Base-by-base conservation (phyloP, 2,329 filamentous ascomycete genomes). In the Ceratocystis colombiana region DNA sequence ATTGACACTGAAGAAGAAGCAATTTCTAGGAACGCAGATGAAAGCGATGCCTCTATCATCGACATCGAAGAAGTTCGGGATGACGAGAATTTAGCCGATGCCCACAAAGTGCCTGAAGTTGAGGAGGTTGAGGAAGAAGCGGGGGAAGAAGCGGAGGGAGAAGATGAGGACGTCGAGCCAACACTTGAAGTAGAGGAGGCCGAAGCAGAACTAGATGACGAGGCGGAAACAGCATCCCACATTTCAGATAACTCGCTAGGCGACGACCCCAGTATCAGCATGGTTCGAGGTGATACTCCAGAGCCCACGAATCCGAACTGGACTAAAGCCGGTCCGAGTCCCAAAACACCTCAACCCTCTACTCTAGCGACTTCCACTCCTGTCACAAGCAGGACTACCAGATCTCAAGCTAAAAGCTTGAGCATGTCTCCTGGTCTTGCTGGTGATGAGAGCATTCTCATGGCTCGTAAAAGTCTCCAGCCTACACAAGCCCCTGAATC, bases 321-420 rank as follows among this genome's bases (percentile, higher is more conserved):
- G 17, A 53, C 48, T 10, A 53, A 25, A 46, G 15, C 12, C 28
- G 15, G 28, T 6, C 41, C 50, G 7, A 17, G 41, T 30, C 44
- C 61, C 50, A 22, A 28, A 22, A 61, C 66, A 10, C 61, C 66
- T 15, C 62, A 64, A 28, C 5, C 17, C 2, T 30, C 50, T 17
- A 61, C 15, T 37, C 45, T 10, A 17, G 17, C 30, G 8, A 53
- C 53, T 7, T 57, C 28, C 33, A 67, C 65, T 30, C 64, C 64
- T 20, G 50, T 37, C 33, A 64, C 57, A n/a, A 8, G 37, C 12
- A 44, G 67, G 50, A 65, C 69, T 10, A 69, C 66, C 25, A 55
- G 67, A 8, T 67, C 67, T 12, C 50, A 67, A 59, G 57, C 66
- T 15, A 64, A 61, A 41, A 66, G 66, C 63, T n/a, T 67, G 12